phyloP scores from a whole-genome alignment of 1,284 basidiomycete species.

The Crepidotus sp. region DNA sequence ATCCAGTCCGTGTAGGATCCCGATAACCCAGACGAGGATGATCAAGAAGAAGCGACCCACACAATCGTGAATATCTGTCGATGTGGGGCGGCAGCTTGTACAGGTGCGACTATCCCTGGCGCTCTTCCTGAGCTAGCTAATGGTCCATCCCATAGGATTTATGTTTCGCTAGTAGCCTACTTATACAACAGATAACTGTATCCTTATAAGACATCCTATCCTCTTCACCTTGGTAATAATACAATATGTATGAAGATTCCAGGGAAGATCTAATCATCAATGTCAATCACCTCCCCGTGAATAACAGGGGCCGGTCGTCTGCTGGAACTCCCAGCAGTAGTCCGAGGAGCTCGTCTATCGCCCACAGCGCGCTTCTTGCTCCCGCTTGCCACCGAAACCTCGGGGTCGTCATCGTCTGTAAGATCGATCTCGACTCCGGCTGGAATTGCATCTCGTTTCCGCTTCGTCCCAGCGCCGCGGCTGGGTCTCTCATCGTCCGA shows the following conservation, averaged over 20 bases:
- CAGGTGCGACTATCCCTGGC: background rate
- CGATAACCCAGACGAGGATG: background rate
- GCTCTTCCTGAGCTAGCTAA: background rate
- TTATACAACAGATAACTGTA: constrained; percentile 6
- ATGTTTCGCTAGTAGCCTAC: constrained; percentile 11
- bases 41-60: background rate
- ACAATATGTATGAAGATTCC: constrained; percentile 5
- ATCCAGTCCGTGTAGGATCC: constrained; percentile 4
- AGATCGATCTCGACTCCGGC: constrained; percentile 8
- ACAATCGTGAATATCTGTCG: constrained; percentile 12
- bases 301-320: constrained; percentile 6
- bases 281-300: constrained; percentile 11
- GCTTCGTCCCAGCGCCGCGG: constrained; percentile 18
- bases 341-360: background rate
- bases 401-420: constrained; percentile 8
- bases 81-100: constrained; percentile 11
- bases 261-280: constrained; percentile 7
- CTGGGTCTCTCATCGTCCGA: constrained; percentile 33
- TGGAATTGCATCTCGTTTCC: constrained; percentile 20
- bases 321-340: constrained; percentile 5
- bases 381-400: constrained; percentile 3
- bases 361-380: constrained; percentile 13
- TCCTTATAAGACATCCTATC: background rate
- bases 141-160: constrained; percentile 2
- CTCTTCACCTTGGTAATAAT: constrained; percentile 1